Evolutionary conservation across 176 grass and related monocot genomes (phyloP), one percentile per base, ranked within the genome.

Genomic region (Carex scoparia): DNA sequence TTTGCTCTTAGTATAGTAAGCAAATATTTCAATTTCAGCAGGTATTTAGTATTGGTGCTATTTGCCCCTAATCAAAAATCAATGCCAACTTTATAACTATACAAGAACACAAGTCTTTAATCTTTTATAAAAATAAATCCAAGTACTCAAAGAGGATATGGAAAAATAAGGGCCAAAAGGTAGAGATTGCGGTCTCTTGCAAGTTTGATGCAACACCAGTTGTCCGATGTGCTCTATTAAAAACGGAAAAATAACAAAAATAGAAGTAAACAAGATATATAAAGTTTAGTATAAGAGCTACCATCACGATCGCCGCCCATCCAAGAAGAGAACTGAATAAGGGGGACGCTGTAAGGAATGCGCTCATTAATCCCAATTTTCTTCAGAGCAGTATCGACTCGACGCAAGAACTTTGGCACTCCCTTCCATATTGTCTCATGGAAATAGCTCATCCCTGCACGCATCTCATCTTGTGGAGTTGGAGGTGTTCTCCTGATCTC

Each of bases 271-370:
- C 6, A 35, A 78, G 28, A 32, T 57, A 78, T 83, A 12, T 53
- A 10, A 51, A 83, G 35, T 53, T 63, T 8, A 53, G 42, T 10
- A 56, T 30, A 78, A 57, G 74, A 16, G 19, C 2, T 91, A 97
- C 94, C 94, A 84, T 94, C 94, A 80, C 94, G 92, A 53, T 97
- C 90, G 28, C 92, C 92, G 46, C 92, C 94, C 92, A 97, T 97
- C 94, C 94, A 97, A 59, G 94, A 97, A 32, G 87, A 94, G 69
- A 97, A 97, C 61, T 89, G 82, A 79, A 97, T 94, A 12, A 97
- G 87, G 18, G 92, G 90, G 42, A 79, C 89, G 75, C 86, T 87
- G 65, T 97, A 94, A 65, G 94, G 94, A 46, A 97, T 83, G 40
- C 90, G 90, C 48, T 97, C 89, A 65, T 92, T 74, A n/a, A 97